A percentile compares a stretch with the other conserved stretches of the same genome.
phyloP scores from a whole-genome alignment of 306 rosid species.

The Cyclanthera cordifolia region DNA sequence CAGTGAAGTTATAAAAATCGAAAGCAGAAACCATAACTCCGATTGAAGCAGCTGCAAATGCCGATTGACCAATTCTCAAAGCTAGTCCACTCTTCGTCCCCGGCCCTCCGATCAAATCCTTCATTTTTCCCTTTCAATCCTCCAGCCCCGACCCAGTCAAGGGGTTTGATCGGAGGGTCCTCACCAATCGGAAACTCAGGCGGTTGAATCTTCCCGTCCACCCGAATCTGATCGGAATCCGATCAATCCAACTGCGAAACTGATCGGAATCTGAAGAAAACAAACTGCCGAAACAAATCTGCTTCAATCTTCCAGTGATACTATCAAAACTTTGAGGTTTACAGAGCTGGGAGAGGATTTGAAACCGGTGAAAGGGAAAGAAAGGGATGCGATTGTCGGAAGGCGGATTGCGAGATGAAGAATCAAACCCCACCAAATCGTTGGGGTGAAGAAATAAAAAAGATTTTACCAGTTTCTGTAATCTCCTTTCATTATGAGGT shows the following conservation, averaged over 20 bases:
- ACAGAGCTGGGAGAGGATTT: not conserved
- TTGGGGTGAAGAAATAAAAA: conserved; percentile 5
- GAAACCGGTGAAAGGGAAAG: not conserved
- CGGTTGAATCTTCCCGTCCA: conserved; percentile 23
- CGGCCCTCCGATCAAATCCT: conserved; percentile 57
- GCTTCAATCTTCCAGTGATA: not conserved
- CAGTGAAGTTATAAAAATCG: conserved; percentile 63
- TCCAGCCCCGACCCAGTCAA: not conserved
- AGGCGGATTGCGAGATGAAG: conserved; percentile 3
- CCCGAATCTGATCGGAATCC: conserved; percentile 3
- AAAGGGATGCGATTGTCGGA: not conserved
- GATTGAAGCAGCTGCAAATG: conserved; percentile 64
- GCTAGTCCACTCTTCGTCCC: conserved; percentile 60
- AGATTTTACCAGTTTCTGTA: not conserved
- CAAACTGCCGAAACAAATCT: not conserved
- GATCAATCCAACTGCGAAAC: not conserved
- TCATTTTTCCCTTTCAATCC: conserved; percentile 32
- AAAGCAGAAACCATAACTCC: conserved; percentile 59
- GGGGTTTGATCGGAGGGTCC: conserved; percentile 18
- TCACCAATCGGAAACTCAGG: conserved; percentile 27
- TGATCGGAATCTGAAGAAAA: not conserved
- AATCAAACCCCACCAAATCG: conserved; percentile 8
- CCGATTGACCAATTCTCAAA: conserved; percentile 66
- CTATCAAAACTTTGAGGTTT: not conserved
- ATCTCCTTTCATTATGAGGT: not conserved